Evolutionary conservation across 2,329 filamentous ascomycete genomes (phyloP).

Genomic region (Phialocephala sp.): DNA sequence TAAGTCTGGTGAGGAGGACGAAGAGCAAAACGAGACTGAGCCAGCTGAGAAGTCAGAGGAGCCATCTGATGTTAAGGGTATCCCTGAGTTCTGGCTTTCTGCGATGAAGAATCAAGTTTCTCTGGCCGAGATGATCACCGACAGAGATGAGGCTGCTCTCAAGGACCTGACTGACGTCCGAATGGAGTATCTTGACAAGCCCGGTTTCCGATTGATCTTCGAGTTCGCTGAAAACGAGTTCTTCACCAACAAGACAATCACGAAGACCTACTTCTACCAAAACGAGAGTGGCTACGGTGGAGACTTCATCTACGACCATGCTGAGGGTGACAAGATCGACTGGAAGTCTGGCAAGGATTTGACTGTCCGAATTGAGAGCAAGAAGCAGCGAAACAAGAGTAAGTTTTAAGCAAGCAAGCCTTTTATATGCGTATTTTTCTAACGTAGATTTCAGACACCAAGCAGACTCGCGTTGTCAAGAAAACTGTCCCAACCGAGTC

Average conservation of each 20-base stretch:
- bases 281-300: conserved; percentile 98
- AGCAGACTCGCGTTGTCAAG: conserved; percentile 98
- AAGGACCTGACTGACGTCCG: conserved; percentile 91
- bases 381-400: conserved; percentile 99
- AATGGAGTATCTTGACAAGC: conserved; percentile 99
- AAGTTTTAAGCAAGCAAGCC: conserved; percentile 46
- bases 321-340: conserved; percentile 96
- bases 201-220: conserved; percentile 97
- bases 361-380: conserved; percentile 94
- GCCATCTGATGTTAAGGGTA: conserved; percentile 69
- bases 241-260: conserved; percentile 96
- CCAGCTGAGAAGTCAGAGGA: conserved; percentile 57
- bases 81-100: conserved; percentile 99
- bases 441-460: conserved; percentile 72
- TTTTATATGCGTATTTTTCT: background rate
- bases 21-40: conserved; percentile 59
- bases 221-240: conserved; percentile 95
- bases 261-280: conserved; percentile 99
- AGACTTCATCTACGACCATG: conserved; percentile 99
- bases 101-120: conserved; percentile 99
- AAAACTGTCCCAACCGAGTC: conserved; percentile 98
- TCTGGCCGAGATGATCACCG: conserved; percentile 97
- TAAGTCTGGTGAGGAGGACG: conserved; percentile 82
- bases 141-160: conserved; percentile 92
- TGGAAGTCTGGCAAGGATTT: conserved; percentile 95